phyloP scores from a whole-genome alignment of 2,329 filamentous ascomycete species.

The Aschersonia sp. region DNA sequence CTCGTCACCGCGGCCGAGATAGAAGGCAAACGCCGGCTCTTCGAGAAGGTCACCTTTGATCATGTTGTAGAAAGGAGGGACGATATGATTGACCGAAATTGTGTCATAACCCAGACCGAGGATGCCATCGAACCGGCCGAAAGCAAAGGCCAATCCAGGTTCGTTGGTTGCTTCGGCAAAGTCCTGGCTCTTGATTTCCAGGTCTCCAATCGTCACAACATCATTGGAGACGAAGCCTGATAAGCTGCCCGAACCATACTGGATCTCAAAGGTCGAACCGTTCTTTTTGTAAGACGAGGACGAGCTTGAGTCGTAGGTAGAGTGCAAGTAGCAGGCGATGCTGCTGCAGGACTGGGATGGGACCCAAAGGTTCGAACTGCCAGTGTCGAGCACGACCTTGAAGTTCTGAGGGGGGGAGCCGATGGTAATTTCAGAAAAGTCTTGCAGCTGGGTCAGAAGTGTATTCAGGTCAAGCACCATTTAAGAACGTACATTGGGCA shows the following conservation, averaged over 20 bases:
- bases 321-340: constrained; percentile 96
- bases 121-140: constrained; percentile 94
- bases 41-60: constrained; percentile 79
- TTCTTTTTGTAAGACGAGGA: constrained; percentile 93
- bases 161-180: constrained; percentile 95
- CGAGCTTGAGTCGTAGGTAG: constrained; percentile 81
- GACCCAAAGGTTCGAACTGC: constrained; percentile 98
- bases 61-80: constrained; percentile 95
- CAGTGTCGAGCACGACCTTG: constrained; percentile 97
- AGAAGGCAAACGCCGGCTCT: constrained; percentile 91
- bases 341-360: constrained; percentile 80
- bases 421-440: constrained; percentile 93
- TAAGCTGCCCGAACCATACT: constrained; percentile 87
- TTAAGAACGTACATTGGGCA: constrained; percentile 67
- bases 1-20: constrained; percentile 61
- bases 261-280: constrained; percentile 81
- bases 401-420: constrained; percentile 87
- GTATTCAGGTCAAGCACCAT: not conserved
- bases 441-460: constrained; percentile 25
- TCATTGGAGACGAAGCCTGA: constrained; percentile 91
- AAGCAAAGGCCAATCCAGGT: constrained; percentile 93
- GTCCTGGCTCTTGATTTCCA: constrained; percentile 76
- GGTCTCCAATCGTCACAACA: constrained; percentile 70
- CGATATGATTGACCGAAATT: constrained; percentile 92
- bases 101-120: constrained; percentile 87